phyloP scores from a whole-genome alignment of 768 basidiomycete genomes.

The Termitomyces eurrhizus region DNA sequence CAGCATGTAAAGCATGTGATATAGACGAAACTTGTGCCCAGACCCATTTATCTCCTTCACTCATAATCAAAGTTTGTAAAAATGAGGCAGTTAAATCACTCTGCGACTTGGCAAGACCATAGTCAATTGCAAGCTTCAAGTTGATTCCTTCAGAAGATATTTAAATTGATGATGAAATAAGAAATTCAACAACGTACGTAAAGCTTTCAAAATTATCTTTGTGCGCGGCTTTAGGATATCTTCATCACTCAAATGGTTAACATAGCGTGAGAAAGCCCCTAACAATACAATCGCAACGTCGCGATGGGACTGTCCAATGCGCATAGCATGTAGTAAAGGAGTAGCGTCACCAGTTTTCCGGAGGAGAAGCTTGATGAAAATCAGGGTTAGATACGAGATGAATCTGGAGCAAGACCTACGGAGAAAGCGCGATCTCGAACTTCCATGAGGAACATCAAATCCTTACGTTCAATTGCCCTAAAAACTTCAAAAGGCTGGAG shows the following conservation, averaged over 20 bases:
- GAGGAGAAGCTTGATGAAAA: conserved; percentile 58
- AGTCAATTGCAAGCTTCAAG: conserved; percentile 90
- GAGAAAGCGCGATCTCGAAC: conserved; percentile 76
- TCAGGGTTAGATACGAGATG: background rate
- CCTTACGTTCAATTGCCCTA: conserved; percentile 80
- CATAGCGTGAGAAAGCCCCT: conserved; percentile 88
- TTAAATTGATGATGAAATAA: background rate
- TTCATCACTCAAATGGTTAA: conserved; percentile 83
- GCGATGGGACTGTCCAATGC: conserved; percentile 66
- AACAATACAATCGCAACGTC: conserved; percentile 86
- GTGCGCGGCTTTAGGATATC: conserved; percentile 71
- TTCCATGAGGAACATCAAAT: conserved; percentile 82
- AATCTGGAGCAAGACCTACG: conserved; percentile 38
- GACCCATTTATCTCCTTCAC: conserved; percentile 93
- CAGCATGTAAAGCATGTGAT: conserved; percentile 64
- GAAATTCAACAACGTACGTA: conserved; percentile 48
- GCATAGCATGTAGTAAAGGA: conserved; percentile 88
- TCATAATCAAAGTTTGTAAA: conserved; percentile 94
- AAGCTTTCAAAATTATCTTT: conserved; percentile 67
- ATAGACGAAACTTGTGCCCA: conserved; percentile 63
- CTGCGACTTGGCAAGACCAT: conserved; percentile 76
- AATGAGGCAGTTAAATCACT: conserved; percentile 88
- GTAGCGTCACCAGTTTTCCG: conserved; percentile 83
- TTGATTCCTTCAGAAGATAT: conserved; percentile 48
- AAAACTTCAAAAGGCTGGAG: conserved; percentile 58